Evolutionary conservation across 176 grass and related monocot species (phyloP).

Genomic region (Juncus effusus): DNA sequence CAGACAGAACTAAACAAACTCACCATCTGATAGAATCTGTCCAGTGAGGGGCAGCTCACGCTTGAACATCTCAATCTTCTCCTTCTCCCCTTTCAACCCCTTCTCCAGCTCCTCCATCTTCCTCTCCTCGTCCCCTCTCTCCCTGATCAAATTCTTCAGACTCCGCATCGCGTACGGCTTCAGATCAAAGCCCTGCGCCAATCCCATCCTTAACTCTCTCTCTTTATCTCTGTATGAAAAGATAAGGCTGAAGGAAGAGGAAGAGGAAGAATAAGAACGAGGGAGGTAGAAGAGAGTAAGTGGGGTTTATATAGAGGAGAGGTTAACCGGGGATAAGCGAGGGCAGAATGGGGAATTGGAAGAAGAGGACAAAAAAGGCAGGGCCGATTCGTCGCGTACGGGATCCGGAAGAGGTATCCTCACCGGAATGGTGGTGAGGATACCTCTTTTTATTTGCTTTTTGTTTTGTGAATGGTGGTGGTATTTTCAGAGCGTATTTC

Average conservation of each 20-base stretch:
- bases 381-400: slow-evolving; percentile 33
- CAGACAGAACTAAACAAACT: slow-evolving; percentile 6
- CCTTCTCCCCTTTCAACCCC: slow-evolving; percentile 57
- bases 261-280: slow-evolving; percentile 5
- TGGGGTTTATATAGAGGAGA: neutral
- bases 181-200: slow-evolving; percentile 56
- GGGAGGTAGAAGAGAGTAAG: neutral
- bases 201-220: slow-evolving; percentile 23
- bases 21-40: slow-evolving; percentile 62
- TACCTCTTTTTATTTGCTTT: neutral
- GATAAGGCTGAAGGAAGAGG: slow-evolving; percentile 13
- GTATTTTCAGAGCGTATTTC: no score
- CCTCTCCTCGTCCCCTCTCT: slow-evolving; percentile 34
- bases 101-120: slow-evolving; percentile 51
- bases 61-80: slow-evolving; percentile 77
- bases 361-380: slow-evolving; percentile 25
- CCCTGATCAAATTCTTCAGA: slow-evolving; percentile 33
- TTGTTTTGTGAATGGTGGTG: no score
- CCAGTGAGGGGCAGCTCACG: slow-evolving; percentile 80
- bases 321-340: neutral
- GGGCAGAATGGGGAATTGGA: slow-evolving; percentile 21
- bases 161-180: slow-evolving; percentile 38
- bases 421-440: slow-evolving; percentile 13
- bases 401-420: neutral
- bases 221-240: neutral